These are phyloP conservation scores for Cladosporium sp. DNA, from an alignment of 2,329 filamentous ascomycete species.

Conservation along the genomic window DNA sequence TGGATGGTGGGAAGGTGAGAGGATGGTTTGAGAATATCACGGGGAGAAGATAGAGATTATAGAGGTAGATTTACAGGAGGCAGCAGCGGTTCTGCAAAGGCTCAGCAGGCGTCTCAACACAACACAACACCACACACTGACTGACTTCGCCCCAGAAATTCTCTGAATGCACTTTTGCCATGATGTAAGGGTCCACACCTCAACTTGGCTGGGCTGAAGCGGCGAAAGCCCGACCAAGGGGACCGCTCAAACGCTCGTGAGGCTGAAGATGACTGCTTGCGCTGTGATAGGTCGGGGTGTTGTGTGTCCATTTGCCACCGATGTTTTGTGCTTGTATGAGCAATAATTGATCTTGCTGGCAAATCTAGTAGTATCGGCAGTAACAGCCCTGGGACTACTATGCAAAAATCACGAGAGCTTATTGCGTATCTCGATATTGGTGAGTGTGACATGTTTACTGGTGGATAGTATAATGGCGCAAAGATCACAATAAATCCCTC, in stretches of 20 bases:
- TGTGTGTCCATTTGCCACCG: neutral
- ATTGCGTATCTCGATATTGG: too few species aligned
- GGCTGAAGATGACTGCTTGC: constrained; percentile 2
- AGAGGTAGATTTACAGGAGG: neutral
- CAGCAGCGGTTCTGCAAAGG: neutral
- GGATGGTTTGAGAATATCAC: neutral
- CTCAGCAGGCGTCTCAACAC: constrained; percentile 7
- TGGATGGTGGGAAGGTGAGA: neutral
- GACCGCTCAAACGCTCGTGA: neutral
- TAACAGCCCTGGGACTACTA: too few species aligned
- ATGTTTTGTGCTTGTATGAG: neutral
- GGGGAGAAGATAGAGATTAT: neutral
- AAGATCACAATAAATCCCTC: neutral
- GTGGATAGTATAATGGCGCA: too few species aligned
- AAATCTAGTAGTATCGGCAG: neutral
- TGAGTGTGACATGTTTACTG: too few species aligned
- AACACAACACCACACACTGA: neutral
- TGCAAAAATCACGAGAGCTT: too few species aligned
- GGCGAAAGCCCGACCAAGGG: neutral
- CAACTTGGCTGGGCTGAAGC: constrained; percentile 2
- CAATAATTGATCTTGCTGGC: neutral
- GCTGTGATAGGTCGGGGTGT: neutral
- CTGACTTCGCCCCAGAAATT: constrained; percentile 2
- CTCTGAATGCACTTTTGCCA: neutral
- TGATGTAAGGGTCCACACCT: neutral